Conservation (phyloP, 352 stramenopile genomes). For the Phytopythium litorale region DNA sequence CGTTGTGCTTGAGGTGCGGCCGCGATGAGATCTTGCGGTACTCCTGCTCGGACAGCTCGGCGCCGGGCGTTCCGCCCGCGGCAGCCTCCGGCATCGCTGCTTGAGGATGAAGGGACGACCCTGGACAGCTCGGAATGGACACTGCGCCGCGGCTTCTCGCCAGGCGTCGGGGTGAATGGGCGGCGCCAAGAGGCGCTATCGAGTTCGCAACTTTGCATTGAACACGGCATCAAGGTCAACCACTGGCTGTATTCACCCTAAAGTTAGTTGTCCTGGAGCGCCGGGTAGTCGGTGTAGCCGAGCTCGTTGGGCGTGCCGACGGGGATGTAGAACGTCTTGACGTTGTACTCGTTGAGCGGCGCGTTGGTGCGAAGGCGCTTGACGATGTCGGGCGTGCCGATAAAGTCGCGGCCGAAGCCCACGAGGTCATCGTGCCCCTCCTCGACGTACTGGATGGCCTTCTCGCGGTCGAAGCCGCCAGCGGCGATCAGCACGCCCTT, state of each 20-base stretch:
- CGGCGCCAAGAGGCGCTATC: background rate
- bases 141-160: background rate
- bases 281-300: constrained; percentile 27
- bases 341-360: constrained; percentile 30
- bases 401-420: constrained; percentile 47
- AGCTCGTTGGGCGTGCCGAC: constrained; percentile 7
- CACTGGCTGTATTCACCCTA: background rate
- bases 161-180: background rate
- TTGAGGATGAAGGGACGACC: background rate
- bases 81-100: constrained; percentile 45
- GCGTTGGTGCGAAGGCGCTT: constrained; percentile 25
- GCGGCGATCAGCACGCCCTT: constrained; percentile 33
- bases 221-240: background rate
- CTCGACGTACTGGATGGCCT: constrained; percentile 26
- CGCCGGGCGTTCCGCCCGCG: constrained; percentile 29
- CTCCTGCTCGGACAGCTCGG: constrained; percentile 66
- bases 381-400: constrained; percentile 52
- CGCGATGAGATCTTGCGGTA: constrained; percentile 85
- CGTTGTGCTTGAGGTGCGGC: constrained; percentile 77
- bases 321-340: constrained; percentile 20
- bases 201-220: background rate
- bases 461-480: constrained; percentile 24
- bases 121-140: background rate
- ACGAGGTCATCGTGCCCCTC: constrained; percentile 31
- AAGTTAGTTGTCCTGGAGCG: constrained; percentile 13